phyloP scores from a whole-genome alignment of 768 basidiomycete species.

The Boletus subcaerulescens region DNA sequence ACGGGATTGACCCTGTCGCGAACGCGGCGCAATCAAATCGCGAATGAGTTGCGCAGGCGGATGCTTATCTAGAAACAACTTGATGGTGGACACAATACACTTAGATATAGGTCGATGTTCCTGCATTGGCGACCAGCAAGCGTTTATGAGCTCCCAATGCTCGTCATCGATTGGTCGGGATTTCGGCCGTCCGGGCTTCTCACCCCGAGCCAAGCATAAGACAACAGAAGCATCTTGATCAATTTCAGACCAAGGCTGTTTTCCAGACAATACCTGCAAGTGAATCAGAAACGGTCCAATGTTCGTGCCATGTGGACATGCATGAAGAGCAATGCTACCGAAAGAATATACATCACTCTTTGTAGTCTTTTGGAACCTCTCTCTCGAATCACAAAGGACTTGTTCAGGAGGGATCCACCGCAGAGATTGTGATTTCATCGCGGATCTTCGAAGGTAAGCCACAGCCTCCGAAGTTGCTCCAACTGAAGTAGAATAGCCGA shows the following conservation, averaged over 20 bases:
- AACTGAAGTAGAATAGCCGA: constrained; percentile 33
- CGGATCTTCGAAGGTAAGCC: constrained; percentile 13
- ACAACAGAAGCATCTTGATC: neutral
- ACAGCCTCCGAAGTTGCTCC: neutral
- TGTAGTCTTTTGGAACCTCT: neutral
- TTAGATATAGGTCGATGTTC: neutral
- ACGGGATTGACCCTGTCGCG: neutral
- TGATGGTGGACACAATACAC: neutral
- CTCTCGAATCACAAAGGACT: constrained; percentile 18
- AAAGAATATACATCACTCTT: constrained; percentile 14
- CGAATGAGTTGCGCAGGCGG: neutral
- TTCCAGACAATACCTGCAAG: constrained; percentile 22
- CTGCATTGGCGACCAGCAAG: neutral
- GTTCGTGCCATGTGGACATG: constrained; percentile 6
- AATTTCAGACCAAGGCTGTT: neutral
- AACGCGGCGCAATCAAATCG: neutral
- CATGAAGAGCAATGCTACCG: constrained; percentile 28
- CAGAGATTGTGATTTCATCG: constrained; percentile 33
- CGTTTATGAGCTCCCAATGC: constrained; percentile 3
- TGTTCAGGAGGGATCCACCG: constrained; percentile 42
- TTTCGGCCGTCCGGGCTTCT: neutral
- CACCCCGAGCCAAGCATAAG: constrained; percentile 4
- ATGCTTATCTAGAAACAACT: neutral
- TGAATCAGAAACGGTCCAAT: neutral
- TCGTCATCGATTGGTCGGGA: neutral